A percentile compares a stretch with the other conserved stretches of the same genome.
Evolutionary conservation across 805 yeast species (phyloP).

Genomic region (Peterozyma toletana): DNA sequence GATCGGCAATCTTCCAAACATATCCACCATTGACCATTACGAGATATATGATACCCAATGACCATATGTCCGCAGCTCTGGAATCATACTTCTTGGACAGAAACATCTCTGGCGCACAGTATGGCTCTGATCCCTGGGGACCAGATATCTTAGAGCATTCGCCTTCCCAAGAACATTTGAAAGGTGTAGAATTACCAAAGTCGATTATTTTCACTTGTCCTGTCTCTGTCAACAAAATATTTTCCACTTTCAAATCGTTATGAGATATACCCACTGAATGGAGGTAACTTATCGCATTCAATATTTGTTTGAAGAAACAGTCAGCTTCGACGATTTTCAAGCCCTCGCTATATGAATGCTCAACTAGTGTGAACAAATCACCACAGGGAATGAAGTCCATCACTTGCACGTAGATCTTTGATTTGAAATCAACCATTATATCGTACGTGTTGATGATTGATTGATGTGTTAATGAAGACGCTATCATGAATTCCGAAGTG

Average conservation of each 20-base stretch:
- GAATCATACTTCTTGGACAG: slow-evolving; percentile 58
- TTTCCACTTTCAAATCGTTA: slow-evolving; percentile 88
- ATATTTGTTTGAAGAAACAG: slow-evolving; percentile 81
- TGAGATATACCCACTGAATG: slow-evolving; percentile 92
- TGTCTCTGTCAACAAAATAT: slow-evolving; percentile 57
- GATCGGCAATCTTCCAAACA: slow-evolving; percentile 27
- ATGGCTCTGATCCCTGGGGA: slow-evolving; percentile 85
- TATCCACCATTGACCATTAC: slow-evolving; percentile 45
- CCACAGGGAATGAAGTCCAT: slow-evolving; percentile 96
- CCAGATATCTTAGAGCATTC: slow-evolving; percentile 51
- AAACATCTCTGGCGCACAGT: slow-evolving; percentile 89
- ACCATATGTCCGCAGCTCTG: slow-evolving; percentile 82
- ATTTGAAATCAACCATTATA: slow-evolving; percentile 63
- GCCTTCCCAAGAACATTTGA: slow-evolving; percentile 84
- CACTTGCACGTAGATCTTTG: slow-evolving; percentile 75
- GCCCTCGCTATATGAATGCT: slow-evolving; percentile 41
- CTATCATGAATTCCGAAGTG: slow-evolving; percentile 86
- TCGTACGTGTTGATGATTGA: slow-evolving; percentile 76
- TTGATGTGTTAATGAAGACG: slow-evolving; percentile 66
- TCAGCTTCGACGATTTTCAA: slow-evolving; percentile 68
- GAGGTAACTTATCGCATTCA: slow-evolving; percentile 78
- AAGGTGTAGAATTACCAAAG: slow-evolving; percentile 88
- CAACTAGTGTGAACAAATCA: slow-evolving; percentile 58
- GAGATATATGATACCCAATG: slow-evolving; percentile 71
- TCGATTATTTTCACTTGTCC: slow-evolving; percentile 73